A percentile compares a stretch with the other conserved stretches of the same genome.
Evolutionary conservation across 2,329 filamentous ascomycete species (phyloP).

Genomic region (Drechmeria coniospora): DNA sequence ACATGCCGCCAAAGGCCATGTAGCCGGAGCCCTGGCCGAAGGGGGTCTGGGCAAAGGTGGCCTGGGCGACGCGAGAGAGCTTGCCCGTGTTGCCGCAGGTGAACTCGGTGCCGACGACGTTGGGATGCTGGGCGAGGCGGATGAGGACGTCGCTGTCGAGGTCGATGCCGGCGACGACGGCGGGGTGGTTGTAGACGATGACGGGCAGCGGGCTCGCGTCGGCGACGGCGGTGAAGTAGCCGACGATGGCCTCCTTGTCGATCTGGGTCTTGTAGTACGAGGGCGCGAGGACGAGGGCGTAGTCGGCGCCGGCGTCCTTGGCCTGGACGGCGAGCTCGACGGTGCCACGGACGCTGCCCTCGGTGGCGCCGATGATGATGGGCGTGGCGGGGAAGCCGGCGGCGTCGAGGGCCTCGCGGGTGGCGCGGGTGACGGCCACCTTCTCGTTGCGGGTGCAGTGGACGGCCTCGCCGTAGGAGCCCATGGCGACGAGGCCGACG

Average conservation of each 20-base stretch:
- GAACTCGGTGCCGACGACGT: slow-evolving; percentile 82
- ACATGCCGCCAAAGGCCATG: slow-evolving; percentile 78
- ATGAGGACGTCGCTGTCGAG: slow-evolving; percentile 82
- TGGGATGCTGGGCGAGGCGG: slow-evolving; percentile 61
- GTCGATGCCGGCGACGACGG: slow-evolving; percentile 73
- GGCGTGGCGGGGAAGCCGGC: slow-evolving; percentile 64
- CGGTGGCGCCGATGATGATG: slow-evolving; percentile 68
- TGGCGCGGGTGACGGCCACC: slow-evolving; percentile 56
- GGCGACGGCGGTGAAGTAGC: slow-evolving; percentile 62
- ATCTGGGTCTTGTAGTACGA: slow-evolving; percentile 70
- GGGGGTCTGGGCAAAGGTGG: slow-evolving; percentile 55
- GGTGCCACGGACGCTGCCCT: slow-evolving; percentile 70
- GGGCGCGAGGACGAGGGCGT: slow-evolving; percentile 63
- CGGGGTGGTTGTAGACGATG: slow-evolving; percentile 83
- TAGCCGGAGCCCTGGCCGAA: slow-evolving; percentile 46
- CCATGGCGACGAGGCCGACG: slow-evolving; percentile 71
- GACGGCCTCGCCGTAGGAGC: slow-evolving; percentile 80
- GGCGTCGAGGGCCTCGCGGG: slow-evolving; percentile 66
- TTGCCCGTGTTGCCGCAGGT: slow-evolving; percentile 86
- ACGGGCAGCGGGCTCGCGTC: slow-evolving; percentile 63
- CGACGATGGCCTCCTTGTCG: slow-evolving; percentile 56
- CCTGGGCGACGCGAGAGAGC: slow-evolving; percentile 64
- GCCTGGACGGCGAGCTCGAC: slow-evolving; percentile 50
- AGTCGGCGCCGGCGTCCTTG: slow-evolving; percentile 58
- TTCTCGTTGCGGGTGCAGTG: slow-evolving; percentile 72